Conservation (phyloP, 495 filamentous ascomycete genomes). For the Penicillium goetzii region DNA sequence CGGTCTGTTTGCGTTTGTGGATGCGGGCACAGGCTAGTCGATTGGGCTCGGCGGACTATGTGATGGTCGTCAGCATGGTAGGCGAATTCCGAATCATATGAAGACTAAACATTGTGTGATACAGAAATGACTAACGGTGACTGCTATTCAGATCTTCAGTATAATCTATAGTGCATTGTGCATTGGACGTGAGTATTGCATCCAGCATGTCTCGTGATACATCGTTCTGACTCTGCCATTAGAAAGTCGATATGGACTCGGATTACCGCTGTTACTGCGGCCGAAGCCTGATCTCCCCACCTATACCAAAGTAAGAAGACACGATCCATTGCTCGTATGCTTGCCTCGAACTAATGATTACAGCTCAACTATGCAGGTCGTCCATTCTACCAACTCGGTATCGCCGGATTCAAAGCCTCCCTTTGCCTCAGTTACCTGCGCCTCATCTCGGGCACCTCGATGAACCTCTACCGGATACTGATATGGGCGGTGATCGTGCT, state of each 20-base stretch:
- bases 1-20: slow-evolving; percentile 42
- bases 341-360: neutral
- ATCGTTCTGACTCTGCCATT: slow-evolving; percentile 5
- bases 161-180: slow-evolving; percentile 55
- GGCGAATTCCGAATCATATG: slow-evolving; percentile 9
- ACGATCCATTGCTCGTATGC: no score
- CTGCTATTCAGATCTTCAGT: slow-evolving; percentile 38
- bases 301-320: slow-evolving; percentile 42
- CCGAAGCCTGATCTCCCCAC: slow-evolving; percentile 42
- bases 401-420: slow-evolving; percentile 62
- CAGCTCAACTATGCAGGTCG: slow-evolving; percentile 59
- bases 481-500: slow-evolving; percentile 51
- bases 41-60: slow-evolving; percentile 51
- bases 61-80: slow-evolving; percentile 50
- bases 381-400: slow-evolving; percentile 62
- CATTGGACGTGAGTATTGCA: slow-evolving; percentile 49
- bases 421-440: slow-evolving; percentile 61
- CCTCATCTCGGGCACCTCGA: slow-evolving; percentile 52
- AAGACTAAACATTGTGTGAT: neutral
- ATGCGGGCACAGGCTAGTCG: slow-evolving; percentile 40
- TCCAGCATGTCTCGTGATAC: neutral
- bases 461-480: slow-evolving; percentile 47
- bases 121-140: neutral
- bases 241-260: slow-evolving; percentile 59
- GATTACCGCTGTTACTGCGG: slow-evolving; percentile 46